phyloP scores from a whole-genome alignment of 1,139 yeast species.

The Cylindricascospora bacillispora region DNA sequence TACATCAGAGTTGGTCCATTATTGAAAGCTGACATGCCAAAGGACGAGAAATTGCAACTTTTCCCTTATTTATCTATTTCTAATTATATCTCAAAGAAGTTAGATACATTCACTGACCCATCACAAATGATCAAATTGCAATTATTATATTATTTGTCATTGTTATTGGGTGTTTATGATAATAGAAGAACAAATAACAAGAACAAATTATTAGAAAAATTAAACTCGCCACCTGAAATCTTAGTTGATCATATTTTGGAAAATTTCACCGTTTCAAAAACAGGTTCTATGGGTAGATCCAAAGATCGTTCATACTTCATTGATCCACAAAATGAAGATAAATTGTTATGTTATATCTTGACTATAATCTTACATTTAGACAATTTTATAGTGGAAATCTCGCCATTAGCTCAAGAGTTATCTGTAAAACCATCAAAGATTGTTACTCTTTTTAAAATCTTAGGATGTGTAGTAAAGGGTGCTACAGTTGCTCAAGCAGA shows the following conservation, averaged over 20 bases:
- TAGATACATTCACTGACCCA: conserved; percentile 31
- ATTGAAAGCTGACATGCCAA: conserved; percentile 35
- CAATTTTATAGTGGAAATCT: conserved; percentile 59
- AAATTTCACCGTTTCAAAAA: conserved; percentile 53
- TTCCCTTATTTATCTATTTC: conserved; percentile 49
- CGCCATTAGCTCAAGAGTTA: conserved; percentile 76
- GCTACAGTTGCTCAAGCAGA: conserved; percentile 75
- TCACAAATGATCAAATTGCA: conserved; percentile 48
- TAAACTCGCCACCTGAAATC: conserved; percentile 58
- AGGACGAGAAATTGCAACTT: conserved; percentile 37
- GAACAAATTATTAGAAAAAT: conserved; percentile 44
- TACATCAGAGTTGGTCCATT: conserved; percentile 50
- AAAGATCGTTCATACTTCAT: conserved; percentile 62
- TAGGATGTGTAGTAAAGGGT: conserved; percentile 71
- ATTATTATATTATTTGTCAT: conserved; percentile 63
- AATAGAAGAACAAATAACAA: conserved; percentile 56
- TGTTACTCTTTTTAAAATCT: conserved; percentile 54
- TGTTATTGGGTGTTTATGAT: conserved; percentile 67
- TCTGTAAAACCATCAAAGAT: conserved; percentile 70
- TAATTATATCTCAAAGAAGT: conserved; percentile 38
- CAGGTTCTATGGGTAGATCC: conserved; percentile 58
- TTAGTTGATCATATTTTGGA: conserved; percentile 63
- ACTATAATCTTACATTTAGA: conserved; percentile 66
- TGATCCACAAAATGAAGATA: conserved; percentile 83
- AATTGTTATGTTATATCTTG: conserved; percentile 65